Base-by-base conservation (phyloP, 2,329 filamentous ascomycete genomes). In the Colletotrichum sp. region DNA sequence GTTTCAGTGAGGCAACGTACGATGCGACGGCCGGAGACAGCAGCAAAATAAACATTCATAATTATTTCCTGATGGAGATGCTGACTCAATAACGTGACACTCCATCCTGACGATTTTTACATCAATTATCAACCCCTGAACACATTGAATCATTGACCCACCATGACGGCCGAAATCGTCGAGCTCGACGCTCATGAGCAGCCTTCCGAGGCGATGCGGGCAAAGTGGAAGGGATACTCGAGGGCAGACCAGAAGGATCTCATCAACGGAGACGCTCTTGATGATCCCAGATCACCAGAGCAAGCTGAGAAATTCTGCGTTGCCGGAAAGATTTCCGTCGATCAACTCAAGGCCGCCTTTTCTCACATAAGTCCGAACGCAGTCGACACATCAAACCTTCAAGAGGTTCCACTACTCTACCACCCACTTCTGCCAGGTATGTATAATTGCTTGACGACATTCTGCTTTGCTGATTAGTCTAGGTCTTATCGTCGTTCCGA, bases 401-500 rank as follows among this genome's bases (percentile, higher is more conserved):
- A 80, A 55, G 86, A 90, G 77, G 85, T 82, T 16, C 86, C 88
- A 8, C 85, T 94, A n/a, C 93, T 94, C 79, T 90, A 92, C 79
- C 91, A 95, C 78, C 87, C 90, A 3, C 82, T 93, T 32, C 85
- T 96, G 64, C 94, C 94, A 83, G 94, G 94, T 95, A 86, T 10
- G 3, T 21, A 24, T 24, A n/a, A 15, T 66, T 72, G 12, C 1
- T 43, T 21, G 15, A 12, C 8, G 24, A 28, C 1, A 38, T 6
- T 24, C 18, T 24, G 12, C 28, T 15, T 43, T 32, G 9, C n/a
- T 10, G 32, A 73, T 58, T 5, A 32, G 36, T 67, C 6, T 77
- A 98, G 96, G 96, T 77, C 91, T 99, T 12, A 89, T 94, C 72
- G 90, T 99, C 68, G 86, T 96, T 4, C 96, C 96, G 15, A 90